A percentile compares a stretch with the other conserved stretches of the same genome.
phyloP scores from a whole-genome alignment of 805 yeast genomes.

The Saccharomycopsis sp. region DNA sequence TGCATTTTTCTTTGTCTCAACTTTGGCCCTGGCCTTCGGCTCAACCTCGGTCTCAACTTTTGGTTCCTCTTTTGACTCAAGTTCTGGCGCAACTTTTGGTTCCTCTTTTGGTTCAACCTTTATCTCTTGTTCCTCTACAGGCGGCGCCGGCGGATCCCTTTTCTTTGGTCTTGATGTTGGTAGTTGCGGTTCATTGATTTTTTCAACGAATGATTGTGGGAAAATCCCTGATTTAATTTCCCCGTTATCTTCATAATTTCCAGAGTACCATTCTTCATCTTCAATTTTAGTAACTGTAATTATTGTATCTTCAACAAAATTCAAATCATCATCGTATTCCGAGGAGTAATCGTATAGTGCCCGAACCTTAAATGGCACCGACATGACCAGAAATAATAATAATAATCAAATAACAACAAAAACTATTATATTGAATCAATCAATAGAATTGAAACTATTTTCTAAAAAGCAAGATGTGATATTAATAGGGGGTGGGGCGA shows the following conservation, averaged over 20 bases:
- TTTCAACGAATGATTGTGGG: conserved; percentile 75
- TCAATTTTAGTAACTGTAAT: conserved; percentile 74
- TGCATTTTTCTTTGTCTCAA: conserved; percentile 22
- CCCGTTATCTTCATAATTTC: conserved; percentile 48
- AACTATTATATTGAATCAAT: too few relatives aligned
- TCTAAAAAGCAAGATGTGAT: too few relatives aligned
- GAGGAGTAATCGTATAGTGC: conserved; percentile 63
- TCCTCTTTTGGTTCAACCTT: conserved; percentile 1
- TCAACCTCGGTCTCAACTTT: neutral
- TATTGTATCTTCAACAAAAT: conserved; percentile 57
- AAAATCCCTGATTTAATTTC: conserved; percentile 61
- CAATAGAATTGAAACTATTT: too few relatives aligned
- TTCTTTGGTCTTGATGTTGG: neutral
- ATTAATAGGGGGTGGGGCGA: too few relatives aligned
- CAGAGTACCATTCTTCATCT: conserved; percentile 90
- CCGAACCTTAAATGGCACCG: conserved; percentile 57
- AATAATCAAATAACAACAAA: too few relatives aligned
- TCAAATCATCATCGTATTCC: conserved; percentile 78
- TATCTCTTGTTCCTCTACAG: neutral
- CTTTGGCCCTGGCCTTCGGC: neutral
- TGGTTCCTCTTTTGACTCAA: neutral
- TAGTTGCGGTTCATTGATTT: conserved; percentile 8
- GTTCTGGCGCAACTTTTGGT: neutral
- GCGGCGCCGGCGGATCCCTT: conserved; percentile 11
- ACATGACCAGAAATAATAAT: too few relatives aligned